phyloP scores from a whole-genome alignment of 2,329 filamentous ascomycete species.

The Epichloe hybrida region DNA sequence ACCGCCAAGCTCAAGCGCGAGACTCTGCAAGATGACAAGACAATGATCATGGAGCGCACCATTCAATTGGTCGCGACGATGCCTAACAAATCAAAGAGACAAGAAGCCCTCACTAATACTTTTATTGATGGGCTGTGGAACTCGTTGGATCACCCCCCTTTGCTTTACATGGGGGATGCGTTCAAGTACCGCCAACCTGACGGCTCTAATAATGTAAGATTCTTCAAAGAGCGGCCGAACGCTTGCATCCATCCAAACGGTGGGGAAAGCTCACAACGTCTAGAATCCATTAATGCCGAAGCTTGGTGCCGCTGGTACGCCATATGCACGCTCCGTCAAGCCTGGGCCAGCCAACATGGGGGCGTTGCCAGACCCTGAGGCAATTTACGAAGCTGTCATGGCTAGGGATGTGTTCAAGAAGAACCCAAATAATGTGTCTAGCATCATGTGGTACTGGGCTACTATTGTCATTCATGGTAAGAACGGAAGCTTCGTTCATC shows the following conservation, averaged over 20 bases:
- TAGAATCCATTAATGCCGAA: constrained; percentile 51
- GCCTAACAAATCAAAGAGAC: constrained; percentile 46
- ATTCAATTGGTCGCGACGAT: constrained; percentile 57
- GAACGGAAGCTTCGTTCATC: constrained; percentile 4
- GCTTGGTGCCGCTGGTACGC: constrained; percentile 52
- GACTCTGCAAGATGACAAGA: constrained; percentile 57
- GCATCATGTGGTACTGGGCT: constrained; percentile 59
- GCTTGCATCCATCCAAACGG: neutral
- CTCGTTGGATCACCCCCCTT: constrained; percentile 60
- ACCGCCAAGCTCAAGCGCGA: constrained; percentile 49
- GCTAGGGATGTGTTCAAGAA: constrained; percentile 33
- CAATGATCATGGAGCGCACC: constrained; percentile 61
- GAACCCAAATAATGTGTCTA: constrained; percentile 61
- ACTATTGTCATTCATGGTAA: constrained; percentile 59
- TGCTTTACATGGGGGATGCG: constrained; percentile 48
- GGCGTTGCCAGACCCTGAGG: constrained; percentile 51
- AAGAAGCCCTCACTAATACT: constrained; percentile 48
- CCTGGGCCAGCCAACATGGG: constrained; percentile 46
- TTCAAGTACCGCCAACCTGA: constrained; percentile 55
- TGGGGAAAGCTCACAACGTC: neutral
- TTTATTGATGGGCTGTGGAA: constrained; percentile 61
- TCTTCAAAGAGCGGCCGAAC: neutral
- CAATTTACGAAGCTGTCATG: constrained; percentile 52
- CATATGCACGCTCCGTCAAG: constrained; percentile 52
- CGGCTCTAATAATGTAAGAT: constrained; percentile 50